A percentile compares a stretch with the other conserved stretches of the same genome.
Conservation (phyloP, 805 yeast genomes). For the Wickerhamomyces hampshirensis region DNA sequence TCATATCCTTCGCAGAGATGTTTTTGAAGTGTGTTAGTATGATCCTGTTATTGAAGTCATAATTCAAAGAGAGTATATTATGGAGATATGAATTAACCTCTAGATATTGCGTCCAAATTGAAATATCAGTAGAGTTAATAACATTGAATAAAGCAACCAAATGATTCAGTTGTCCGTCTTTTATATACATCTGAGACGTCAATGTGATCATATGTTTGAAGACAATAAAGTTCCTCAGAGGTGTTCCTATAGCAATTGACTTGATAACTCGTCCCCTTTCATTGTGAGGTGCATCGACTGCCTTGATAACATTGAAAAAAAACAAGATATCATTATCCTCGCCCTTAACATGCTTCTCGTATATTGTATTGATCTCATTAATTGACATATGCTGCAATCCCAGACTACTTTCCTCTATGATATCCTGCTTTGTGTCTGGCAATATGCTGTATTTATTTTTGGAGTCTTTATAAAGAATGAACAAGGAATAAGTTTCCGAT, state of each 20-base stretch:
- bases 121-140: conserved; percentile 18
- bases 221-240: conserved; percentile 45
- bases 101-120: conserved; percentile 19
- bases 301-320: conserved; percentile 52
- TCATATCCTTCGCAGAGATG: conserved; percentile 14
- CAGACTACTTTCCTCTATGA: conserved; percentile 9
- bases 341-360: conserved; percentile 10
- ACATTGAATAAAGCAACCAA: conserved; percentile 19
- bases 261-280: conserved; percentile 58
- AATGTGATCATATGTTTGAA: conserved; percentile 56
- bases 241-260: conserved; percentile 55
- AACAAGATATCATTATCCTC: conserved; percentile 37
- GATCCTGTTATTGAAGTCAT: conserved; percentile 17
- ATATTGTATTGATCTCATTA: conserved; percentile 19
- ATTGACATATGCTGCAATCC: conserved; percentile 11
- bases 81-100: conserved; percentile 11
- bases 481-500: conserved; percentile 54
- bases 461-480: conserved; percentile 44
- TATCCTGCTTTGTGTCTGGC: conserved; percentile 18
- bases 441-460: conserved; percentile 13
- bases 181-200: conserved; percentile 36
- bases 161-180: conserved; percentile 16
- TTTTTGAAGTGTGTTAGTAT: conserved; percentile 20
- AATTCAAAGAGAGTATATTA: conserved; percentile 15
- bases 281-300: conserved; percentile 32